Evolutionary conservation across 208 protist species (phyloP).

Genomic region (Leishmania lainsoni): DNA sequence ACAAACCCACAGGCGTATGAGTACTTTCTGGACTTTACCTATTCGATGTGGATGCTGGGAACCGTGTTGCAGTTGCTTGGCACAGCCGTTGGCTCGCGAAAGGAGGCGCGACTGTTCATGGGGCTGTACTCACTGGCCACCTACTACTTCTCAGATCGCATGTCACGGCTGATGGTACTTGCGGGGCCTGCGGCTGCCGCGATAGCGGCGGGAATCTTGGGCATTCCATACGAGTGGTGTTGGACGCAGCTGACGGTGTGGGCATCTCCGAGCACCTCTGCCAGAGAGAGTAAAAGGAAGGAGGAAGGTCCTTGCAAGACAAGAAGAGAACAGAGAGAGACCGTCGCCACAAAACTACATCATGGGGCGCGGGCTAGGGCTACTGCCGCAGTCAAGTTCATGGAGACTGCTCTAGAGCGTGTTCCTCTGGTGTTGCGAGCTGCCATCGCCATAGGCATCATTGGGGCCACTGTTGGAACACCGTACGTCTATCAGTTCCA

Average conservation of each 20-base stretch:
- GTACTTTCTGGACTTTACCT: no score
- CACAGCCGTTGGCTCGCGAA: neutral
- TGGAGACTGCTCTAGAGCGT: neutral
- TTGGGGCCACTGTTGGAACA: neutral
- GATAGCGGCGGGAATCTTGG: neutral
- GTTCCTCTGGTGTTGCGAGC: neutral
- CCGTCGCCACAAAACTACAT: neutral
- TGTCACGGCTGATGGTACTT: constrained; percentile 72
- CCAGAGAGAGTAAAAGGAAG: neutral
- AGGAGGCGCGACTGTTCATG: neutral
- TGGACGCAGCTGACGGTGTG: constrained; percentile 14
- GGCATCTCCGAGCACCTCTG: neutral
- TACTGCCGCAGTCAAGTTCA: neutral
- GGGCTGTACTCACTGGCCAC: constrained; percentile 54
- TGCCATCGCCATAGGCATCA: neutral
- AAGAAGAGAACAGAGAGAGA: neutral
- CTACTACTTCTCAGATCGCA: constrained; percentile 31
- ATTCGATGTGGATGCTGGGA: no score
- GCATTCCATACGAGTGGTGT: neutral
- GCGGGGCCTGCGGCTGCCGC: constrained; percentile 35
- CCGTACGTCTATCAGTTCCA: neutral
- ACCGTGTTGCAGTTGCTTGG: neutral
- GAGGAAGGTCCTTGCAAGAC: neutral
- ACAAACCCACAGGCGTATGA: no score
- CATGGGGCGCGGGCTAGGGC: neutral